A percentile compares a stretch with the other conserved stretches of the same genome.
Evolutionary conservation across 2,329 filamentous ascomycete species (phyloP).

Genomic region (Phialophora expanda): DNA sequence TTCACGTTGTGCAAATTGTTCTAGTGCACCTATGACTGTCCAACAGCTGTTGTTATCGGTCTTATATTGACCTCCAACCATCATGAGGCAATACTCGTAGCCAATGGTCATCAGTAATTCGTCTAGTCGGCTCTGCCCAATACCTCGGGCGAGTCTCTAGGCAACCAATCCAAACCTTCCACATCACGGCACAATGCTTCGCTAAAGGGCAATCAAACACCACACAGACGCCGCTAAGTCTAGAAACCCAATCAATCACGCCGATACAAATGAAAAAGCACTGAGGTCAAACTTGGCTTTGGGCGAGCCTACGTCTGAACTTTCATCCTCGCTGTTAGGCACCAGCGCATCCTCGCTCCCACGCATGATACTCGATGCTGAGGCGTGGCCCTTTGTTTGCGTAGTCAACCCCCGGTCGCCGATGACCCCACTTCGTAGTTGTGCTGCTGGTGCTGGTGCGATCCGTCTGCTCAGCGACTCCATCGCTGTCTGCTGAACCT

Average conservation of each 20-base stretch:
- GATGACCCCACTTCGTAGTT: not conserved
- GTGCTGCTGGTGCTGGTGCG: not conserved
- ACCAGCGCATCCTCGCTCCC: slow-evolving; percentile 61
- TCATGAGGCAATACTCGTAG: slow-evolving; percentile 5
- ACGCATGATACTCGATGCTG: slow-evolving; percentile 1
- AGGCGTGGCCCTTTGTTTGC: not conserved
- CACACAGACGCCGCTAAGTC: slow-evolving; percentile 21
- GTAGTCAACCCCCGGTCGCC: not conserved
- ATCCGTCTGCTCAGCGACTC: slow-evolving; percentile 20
- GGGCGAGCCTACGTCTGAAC: slow-evolving; percentile 29
- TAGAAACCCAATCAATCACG: slow-evolving; percentile 28
- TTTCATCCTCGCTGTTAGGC: slow-evolving; percentile 55
- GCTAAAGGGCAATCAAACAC: slow-evolving; percentile 11
- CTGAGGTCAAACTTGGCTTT: slow-evolving; percentile 44
- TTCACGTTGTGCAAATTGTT: not conserved
- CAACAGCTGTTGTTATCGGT: not conserved
- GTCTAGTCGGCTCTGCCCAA: slow-evolving; percentile 26
- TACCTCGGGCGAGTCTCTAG: not conserved
- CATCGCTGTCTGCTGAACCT: slow-evolving; percentile 29
- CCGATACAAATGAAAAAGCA: slow-evolving; percentile 46
- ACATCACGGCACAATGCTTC: slow-evolving; percentile 21
- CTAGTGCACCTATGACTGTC: not conserved
- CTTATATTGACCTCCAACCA: not conserved
- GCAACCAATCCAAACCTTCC: slow-evolving; percentile 25
- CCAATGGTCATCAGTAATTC: slow-evolving; percentile 25